Percentiles rank a stretch among this genome's conserved stretches.
Evolutionary conservation across 805 yeast genomes (phyloP).

Genomic region (Wickerhamiella sergipiensis): DNA sequence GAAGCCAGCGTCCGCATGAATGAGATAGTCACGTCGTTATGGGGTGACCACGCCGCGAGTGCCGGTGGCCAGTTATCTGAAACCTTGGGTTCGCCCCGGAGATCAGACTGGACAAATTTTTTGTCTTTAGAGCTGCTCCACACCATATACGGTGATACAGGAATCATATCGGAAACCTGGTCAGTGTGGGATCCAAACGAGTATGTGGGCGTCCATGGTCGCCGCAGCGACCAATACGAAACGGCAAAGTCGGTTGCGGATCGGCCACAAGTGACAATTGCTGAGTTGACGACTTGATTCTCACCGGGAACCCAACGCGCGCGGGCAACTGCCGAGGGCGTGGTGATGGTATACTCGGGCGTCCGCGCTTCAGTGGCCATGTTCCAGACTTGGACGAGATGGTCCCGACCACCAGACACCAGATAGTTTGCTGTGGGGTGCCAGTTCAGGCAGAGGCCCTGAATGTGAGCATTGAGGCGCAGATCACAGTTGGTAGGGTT

Average conservation of each 20-base stretch:
- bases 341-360: conserved; percentile 60
- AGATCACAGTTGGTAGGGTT: conserved; percentile 48
- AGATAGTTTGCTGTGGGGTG: conserved; percentile 73
- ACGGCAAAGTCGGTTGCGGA: conserved; percentile 7
- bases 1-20: conserved; percentile 10
- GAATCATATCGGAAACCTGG: conserved; percentile 38
- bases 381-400: conserved; percentile 66
- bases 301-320: conserved; percentile 49
- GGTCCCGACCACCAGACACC: conserved; percentile 88
- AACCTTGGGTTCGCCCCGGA: conserved; percentile 30
- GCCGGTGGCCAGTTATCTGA: conserved; percentile 39
- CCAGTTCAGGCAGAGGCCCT: conserved; percentile 79
- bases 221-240: conserved; percentile 19
- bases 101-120: conserved; percentile 34
- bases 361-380: conserved; percentile 29
- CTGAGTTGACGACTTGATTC: conserved; percentile 11
- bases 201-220: conserved; percentile 60
- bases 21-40: conserved; percentile 37
- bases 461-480: conserved; percentile 75
- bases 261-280: conserved; percentile 14
- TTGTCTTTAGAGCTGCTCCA: conserved; percentile 43
- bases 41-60: conserved; percentile 46
- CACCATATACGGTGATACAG: conserved; percentile 18
- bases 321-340: conserved; percentile 68
- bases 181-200: conserved; percentile 36